Conservation (phyloP, 1,139 yeast genomes). For the Zhuliangozyma blackwelliae region DNA sequence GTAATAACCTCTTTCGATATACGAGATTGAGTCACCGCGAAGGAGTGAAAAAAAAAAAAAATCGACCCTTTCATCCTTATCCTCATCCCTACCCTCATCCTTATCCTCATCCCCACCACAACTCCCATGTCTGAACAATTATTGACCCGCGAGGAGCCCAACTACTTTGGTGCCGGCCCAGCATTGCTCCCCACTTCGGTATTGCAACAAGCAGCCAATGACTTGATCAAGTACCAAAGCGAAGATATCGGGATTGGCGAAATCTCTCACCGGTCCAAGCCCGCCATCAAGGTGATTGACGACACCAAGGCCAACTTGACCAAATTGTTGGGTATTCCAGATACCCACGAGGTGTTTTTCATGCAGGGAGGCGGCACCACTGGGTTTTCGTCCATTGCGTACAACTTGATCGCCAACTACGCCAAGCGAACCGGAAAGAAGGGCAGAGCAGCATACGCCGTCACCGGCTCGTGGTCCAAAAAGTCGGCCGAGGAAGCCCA, state of each 20-base stretch:
- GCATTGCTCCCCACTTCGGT: conserved; percentile 84
- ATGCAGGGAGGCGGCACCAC: conserved; percentile 98
- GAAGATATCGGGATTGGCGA: conserved; percentile 88
- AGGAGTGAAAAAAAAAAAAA: no score
- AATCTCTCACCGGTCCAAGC: conserved; percentile 87
- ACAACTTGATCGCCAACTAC: conserved; percentile 74
- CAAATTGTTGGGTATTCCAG: conserved; percentile 71
- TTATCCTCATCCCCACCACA: no score
- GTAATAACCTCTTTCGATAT: no score
- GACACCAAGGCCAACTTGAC: conserved; percentile 65
- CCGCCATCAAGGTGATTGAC: conserved; percentile 74
- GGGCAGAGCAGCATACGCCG: conserved; percentile 82
- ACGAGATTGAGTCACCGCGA: no score
- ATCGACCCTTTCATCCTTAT: neutral
- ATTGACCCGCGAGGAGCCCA: conserved; percentile 65
- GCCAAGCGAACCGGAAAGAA: conserved; percentile 64
- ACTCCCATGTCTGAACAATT: neutral
- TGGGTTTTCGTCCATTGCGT: conserved; percentile 84
- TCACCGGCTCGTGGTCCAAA: conserved; percentile 92
- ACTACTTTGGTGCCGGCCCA: conserved; percentile 97
- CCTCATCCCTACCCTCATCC: neutral
- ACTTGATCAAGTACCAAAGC: conserved; percentile 64
- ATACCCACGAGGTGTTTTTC: conserved; percentile 88
- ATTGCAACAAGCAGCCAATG: conserved; percentile 81
- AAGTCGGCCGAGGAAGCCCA: conserved; percentile 83